phyloP scores from a whole-genome alignment of 2,329 filamentous ascomycete genomes.

The Sclerotinia minor region DNA sequence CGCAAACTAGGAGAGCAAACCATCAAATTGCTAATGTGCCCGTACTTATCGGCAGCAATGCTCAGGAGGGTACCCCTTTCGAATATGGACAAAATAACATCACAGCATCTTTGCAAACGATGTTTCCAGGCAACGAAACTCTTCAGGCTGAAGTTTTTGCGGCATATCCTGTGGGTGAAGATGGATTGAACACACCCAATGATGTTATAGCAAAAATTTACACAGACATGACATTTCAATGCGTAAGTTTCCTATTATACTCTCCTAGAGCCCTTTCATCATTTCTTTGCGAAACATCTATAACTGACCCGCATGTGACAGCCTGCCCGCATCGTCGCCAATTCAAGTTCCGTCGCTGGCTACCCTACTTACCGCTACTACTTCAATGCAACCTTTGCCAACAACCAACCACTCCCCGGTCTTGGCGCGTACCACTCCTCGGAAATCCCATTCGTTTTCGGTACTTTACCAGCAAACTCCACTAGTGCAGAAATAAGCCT shows the following conservation, averaged over 20 bases:
- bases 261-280: not conserved
- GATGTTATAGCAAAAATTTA: not conserved
- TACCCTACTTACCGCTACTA: slow-evolving; percentile 23
- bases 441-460: slow-evolving; percentile 19
- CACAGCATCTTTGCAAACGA: not conserved
- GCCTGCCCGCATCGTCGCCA: slow-evolving; percentile 11
- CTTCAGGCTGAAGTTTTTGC: not conserved
- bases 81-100: slow-evolving; percentile 13
- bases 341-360: not conserved
- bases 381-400: slow-evolving; percentile 23
- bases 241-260: slow-evolving; percentile 4
- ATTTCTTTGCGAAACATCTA: not conserved
- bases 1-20: not conserved
- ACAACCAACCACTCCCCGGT: slow-evolving; percentile 19
- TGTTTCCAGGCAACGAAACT: not conserved
- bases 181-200: slow-evolving; percentile 1
- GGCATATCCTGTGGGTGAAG: not conserved
- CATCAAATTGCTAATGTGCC: slow-evolving; percentile 18
- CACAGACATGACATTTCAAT: slow-evolving; percentile 20
- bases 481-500: not conserved
- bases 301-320: not conserved
- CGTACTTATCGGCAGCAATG: slow-evolving; percentile 18
- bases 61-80: slow-evolving; percentile 13
- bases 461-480: slow-evolving; percentile 5
- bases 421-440: slow-evolving; percentile 24